Conservation (phyloP, 176 grass and related monocot species). For the Avena insularis region DNA sequence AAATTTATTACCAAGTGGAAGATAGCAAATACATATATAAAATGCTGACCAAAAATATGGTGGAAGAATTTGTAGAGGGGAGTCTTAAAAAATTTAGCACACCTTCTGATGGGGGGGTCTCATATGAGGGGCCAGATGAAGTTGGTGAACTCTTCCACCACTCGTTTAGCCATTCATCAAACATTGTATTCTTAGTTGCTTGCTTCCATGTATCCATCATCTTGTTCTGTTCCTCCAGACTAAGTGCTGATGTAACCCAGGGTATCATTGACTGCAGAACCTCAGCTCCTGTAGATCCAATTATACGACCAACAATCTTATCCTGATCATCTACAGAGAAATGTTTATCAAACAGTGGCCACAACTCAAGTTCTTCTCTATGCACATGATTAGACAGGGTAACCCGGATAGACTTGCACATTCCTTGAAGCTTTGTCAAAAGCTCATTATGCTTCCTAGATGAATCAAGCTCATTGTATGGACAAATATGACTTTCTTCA, state of each 20-base stretch:
- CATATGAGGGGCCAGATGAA: constrained; percentile 37
- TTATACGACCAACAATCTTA: constrained; percentile 88
- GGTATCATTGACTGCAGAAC: constrained; percentile 96
- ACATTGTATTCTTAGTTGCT: constrained; percentile 88
- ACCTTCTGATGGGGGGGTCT: constrained; percentile 55
- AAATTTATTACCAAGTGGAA: constrained; percentile 8
- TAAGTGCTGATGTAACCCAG: constrained; percentile 90
- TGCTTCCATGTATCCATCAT: constrained; percentile 90
- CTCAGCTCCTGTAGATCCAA: constrained; percentile 93
- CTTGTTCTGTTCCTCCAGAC: constrained; percentile 72
- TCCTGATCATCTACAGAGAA: constrained; percentile 92
- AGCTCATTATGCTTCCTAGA: constrained; percentile 72
- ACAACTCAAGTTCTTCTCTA: constrained; percentile 88
- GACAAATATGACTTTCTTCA: constrained; percentile 30
- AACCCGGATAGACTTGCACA: constrained; percentile 88
- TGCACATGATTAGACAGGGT: constrained; percentile 85
- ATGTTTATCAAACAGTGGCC: constrained; percentile 92
- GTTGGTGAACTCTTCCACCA: constrained; percentile 71
- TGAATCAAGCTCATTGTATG: constrained; percentile 51
- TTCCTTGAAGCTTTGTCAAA: constrained; percentile 78
- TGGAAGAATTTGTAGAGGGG: constrained; percentile 4
- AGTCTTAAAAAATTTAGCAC: constrained; percentile 9
- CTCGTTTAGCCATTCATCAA: constrained; percentile 88
- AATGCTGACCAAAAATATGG: constrained; percentile 8
- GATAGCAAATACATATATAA: constrained; percentile 11